Conservation (phyloP, 2,329 filamentous ascomycete species). For the Colletotrichum ledebouriae region DNA sequence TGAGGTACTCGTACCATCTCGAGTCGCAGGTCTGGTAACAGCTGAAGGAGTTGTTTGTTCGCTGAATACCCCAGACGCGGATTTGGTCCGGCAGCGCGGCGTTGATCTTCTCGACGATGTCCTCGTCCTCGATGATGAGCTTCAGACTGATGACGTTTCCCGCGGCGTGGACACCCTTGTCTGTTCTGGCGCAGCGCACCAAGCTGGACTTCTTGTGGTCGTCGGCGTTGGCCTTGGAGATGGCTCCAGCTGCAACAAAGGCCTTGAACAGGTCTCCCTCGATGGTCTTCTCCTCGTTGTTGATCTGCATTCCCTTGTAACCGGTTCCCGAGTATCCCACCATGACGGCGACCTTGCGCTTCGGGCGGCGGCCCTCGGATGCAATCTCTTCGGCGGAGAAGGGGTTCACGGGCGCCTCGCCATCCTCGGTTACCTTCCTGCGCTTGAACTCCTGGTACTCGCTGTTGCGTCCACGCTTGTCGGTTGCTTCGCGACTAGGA, state of each 20-base stretch:
- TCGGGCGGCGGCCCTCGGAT: conserved; percentile 87
- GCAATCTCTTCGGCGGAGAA: conserved; percentile 86
- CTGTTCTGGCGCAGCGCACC: conserved; percentile 92
- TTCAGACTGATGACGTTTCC: conserved; percentile 97
- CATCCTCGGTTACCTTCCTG: conserved; percentile 55
- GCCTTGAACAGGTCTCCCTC: conserved; percentile 95
- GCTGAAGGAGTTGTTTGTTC: conserved; percentile 91
- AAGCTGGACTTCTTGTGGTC: conserved; percentile 97
- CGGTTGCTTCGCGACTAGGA: conserved; percentile 53
- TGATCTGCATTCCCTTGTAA: conserved; percentile 97
- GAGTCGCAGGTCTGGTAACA: conserved; percentile 96
- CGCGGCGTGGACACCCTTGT: conserved; percentile 97
- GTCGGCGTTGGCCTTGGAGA: conserved; percentile 96
- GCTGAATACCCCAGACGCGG: conserved; percentile 91
- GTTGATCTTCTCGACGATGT: conserved; percentile 94
- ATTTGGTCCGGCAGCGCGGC: conserved; percentile 87
- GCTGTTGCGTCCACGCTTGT: conserved; percentile 56
- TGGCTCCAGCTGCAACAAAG: conserved; percentile 90
- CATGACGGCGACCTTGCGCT: conserved; percentile 96
- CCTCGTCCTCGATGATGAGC: conserved; percentile 91
- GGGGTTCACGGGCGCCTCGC: conserved; percentile 56
- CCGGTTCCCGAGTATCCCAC: conserved; percentile 96
- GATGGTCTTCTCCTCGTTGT: conserved; percentile 87
- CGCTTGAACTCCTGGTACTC: conserved; percentile 59
- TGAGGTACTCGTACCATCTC: conserved; percentile 96